Evolutionary conservation across 2,329 filamentous ascomycete genomes (phyloP).

Genomic region (Escovopsis weberi): DNA sequence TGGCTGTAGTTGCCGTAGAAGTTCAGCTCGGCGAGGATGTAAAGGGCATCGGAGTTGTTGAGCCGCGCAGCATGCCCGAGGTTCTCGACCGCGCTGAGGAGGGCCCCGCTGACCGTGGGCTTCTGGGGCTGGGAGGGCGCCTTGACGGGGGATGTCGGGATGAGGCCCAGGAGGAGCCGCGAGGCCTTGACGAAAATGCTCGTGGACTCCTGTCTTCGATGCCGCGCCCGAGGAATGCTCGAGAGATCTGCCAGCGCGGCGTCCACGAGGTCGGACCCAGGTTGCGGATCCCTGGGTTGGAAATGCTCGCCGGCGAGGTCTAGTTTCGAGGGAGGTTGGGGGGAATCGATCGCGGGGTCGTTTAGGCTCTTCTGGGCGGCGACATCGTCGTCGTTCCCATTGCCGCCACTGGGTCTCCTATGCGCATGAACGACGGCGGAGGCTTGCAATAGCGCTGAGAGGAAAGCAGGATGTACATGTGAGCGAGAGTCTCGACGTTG

Average conservation of each 20-base stretch:
- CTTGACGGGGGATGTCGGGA: slow-evolving; percentile 35
- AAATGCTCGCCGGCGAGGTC: slow-evolving; percentile 16
- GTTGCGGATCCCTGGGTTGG: slow-evolving; percentile 17
- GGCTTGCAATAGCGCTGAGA: slow-evolving; percentile 33
- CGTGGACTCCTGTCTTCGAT: slow-evolving; percentile 29
- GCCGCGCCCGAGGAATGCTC: slow-evolving; percentile 31
- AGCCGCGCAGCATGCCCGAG: slow-evolving; percentile 37
- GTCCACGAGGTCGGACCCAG: slow-evolving; percentile 37
- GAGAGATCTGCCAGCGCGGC: slow-evolving; percentile 34
- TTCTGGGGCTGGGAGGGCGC: slow-evolving; percentile 27
- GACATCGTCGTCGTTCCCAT: slow-evolving; percentile 17
- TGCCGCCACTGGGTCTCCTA: slow-evolving; percentile 20
- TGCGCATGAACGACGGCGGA: slow-evolving; percentile 22
- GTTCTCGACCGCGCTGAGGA: slow-evolving; percentile 36
- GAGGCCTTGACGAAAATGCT: slow-evolving; percentile 29
- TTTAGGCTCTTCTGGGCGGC: slow-evolving; percentile 14
- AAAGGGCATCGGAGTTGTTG: slow-evolving; percentile 71
- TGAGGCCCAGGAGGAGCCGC: slow-evolving; percentile 30
- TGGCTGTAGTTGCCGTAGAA: slow-evolving; percentile 92
- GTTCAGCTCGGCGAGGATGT: slow-evolving; percentile 82
- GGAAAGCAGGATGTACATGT: slow-evolving; percentile 2
- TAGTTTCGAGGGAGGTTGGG: slow-evolving; percentile 6
- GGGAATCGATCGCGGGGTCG: slow-evolving; percentile 17
- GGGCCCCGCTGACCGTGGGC: slow-evolving; percentile 24
- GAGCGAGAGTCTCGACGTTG: slow-evolving; percentile 1